phyloP scores from a whole-genome alignment of 352 stramenopile genomes.

The Albugo candida region DNA sequence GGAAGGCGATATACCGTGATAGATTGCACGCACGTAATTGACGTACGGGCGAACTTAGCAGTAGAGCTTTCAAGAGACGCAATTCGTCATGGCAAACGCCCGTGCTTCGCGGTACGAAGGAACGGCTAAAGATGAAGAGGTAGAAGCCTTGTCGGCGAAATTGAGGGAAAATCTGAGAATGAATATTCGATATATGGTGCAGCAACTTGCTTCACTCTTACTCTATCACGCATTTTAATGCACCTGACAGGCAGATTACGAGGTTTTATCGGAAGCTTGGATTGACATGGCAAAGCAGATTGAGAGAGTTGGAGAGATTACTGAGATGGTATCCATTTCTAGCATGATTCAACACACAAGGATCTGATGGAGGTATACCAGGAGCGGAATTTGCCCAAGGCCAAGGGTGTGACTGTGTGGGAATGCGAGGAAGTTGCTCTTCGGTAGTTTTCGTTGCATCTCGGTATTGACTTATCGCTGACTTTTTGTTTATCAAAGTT shows the following conservation, averaged over 20 bases:
- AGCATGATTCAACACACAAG: not conserved
- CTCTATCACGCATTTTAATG: not conserved
- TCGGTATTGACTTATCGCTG: not conserved
- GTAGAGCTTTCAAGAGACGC: too few species aligned
- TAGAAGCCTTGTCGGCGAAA: conserved; percentile 73
- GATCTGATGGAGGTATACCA: conserved; percentile 3
- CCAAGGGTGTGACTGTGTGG: conserved; percentile 76
- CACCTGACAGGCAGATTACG: conserved; percentile 39
- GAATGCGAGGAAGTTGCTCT: conserved; percentile 77
- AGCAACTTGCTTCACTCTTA: not conserved
- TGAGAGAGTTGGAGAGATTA: conserved; percentile 74
- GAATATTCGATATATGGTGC: conserved; percentile 73
- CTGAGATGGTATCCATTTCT: conserved; percentile 36
- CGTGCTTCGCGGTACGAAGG: conserved; percentile 17
- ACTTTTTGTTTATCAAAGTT: conserved; percentile 19
- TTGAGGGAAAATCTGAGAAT: conserved; percentile 69
- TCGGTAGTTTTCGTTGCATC: conserved; percentile 13
- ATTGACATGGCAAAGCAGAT: conserved; percentile 79
- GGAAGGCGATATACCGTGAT: too few species aligned
- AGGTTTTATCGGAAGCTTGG: conserved; percentile 76
- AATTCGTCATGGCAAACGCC: not conserved
- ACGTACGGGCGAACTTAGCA: too few species aligned
- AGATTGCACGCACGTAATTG: too few species aligned
- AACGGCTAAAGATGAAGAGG: conserved; percentile 36
- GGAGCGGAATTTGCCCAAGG: conserved; percentile 61